Evolutionary conservation across 176 grass and related monocot species (phyloP).

Genomic region (Poa pratensis): DNA sequence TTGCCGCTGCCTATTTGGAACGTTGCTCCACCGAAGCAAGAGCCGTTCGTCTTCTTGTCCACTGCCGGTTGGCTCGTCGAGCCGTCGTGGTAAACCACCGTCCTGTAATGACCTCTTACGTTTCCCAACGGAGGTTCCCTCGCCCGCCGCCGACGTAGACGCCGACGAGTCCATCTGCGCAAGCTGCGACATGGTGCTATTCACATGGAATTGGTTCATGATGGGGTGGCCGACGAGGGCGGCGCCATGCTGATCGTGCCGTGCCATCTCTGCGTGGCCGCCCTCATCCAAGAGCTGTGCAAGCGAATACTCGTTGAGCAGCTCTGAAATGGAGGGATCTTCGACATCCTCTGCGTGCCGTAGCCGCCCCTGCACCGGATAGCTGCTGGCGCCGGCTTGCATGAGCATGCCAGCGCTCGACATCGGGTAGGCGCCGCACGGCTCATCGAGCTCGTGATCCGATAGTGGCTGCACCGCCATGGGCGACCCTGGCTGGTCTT

Average conservation of each 20-base stretch:
- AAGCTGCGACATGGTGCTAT: constrained; percentile 30
- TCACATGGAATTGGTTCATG: constrained; percentile 43
- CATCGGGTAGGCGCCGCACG: constrained; percentile 30
- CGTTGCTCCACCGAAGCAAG: constrained; percentile 57
- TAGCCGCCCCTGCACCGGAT: background rate
- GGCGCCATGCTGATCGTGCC: background rate
- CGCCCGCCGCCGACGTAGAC: constrained; percentile 14
- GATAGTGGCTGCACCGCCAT: constrained; percentile 47
- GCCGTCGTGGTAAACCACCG: background rate
- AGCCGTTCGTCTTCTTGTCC: constrained; percentile 59
- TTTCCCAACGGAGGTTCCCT: constrained; percentile 6
- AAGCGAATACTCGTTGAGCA: constrained; percentile 52
- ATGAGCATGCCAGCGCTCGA: constrained; percentile 46
- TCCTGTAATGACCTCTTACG: constrained; percentile 45
- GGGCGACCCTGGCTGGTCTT: constrained; percentile 61
- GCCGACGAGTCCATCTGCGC: constrained; percentile 14
- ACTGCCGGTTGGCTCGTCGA: background rate
- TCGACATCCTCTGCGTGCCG: constrained; percentile 28
- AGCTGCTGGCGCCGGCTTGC: constrained; percentile 30
- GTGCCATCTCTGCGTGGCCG: constrained; percentile 25
- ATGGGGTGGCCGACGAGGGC: constrained; percentile 48
- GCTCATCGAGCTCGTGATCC: constrained; percentile 63
- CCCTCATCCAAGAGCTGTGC: constrained; percentile 48
- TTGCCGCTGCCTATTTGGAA: constrained; percentile 53
- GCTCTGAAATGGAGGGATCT: constrained; percentile 56